Conservation (phyloP, 192 early-diverging fungal species). For the Backusella circina region DNA sequence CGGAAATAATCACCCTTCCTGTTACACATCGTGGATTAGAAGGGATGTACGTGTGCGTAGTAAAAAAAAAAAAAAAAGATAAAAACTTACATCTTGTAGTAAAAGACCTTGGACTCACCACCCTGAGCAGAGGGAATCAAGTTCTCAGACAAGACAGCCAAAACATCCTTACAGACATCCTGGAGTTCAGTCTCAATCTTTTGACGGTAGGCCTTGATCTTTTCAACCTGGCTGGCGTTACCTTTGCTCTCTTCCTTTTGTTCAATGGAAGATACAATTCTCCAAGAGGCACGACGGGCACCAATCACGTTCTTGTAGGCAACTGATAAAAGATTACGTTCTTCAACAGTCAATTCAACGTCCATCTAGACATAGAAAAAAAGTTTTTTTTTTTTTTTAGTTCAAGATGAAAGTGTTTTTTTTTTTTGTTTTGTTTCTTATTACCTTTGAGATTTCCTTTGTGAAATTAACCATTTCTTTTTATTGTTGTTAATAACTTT, state of each 20-base stretch:
- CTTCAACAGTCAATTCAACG: conserved; percentile 84
- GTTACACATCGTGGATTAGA: conserved; percentile 41
- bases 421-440: neutral
- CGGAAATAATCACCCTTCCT: conserved; percentile 96
- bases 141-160: conserved; percentile 72
- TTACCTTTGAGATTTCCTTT: conserved; percentile 48
- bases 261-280: conserved; percentile 98
- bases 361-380: conserved; percentile 43
- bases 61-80: neutral
- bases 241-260: conserved; percentile 97
- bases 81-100: conserved; percentile 86
- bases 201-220: conserved; percentile 85
- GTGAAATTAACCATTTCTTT: conserved; percentile 15
- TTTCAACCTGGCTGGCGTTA: conserved; percentile 81
- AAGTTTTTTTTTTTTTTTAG: too few relatives aligned
- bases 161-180: conserved; percentile 91
- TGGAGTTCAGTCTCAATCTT: conserved; percentile 93
- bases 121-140: conserved; percentile 86
- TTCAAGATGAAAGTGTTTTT: neutral
- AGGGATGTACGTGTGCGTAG: too few relatives aligned
- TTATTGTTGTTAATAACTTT: neutral
- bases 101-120: conserved; percentile 96
- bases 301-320: conserved; percentile 96
- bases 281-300: conserved; percentile 97
- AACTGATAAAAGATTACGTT: conserved; percentile 72